phyloP scores from a whole-genome alignment of 345 rosid species.

The Noccaea bulbosa region DNA sequence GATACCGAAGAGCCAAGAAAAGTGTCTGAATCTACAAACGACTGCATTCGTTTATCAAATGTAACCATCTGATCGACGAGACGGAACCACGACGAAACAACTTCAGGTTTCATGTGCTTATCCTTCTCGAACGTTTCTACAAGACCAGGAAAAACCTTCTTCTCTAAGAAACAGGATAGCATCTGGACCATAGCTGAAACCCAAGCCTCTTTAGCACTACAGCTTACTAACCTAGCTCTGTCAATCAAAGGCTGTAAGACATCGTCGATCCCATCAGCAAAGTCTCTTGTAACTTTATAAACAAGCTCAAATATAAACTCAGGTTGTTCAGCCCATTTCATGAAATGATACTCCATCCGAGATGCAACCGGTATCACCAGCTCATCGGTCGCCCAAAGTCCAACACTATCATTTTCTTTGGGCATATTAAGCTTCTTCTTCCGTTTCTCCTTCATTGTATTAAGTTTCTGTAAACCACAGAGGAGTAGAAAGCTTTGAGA shows the following conservation, averaged over 20 bases:
- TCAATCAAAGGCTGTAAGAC: slow-evolving; percentile 84
- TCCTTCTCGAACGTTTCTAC: slow-evolving; percentile 53
- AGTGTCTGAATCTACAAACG: slow-evolving; percentile 56
- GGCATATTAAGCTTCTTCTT: slow-evolving; percentile 39
- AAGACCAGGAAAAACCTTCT: slow-evolving; percentile 54
- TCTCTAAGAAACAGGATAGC: slow-evolving; percentile 64
- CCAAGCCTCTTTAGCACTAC: slow-evolving; percentile 85
- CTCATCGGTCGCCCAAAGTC: slow-evolving; percentile 77
- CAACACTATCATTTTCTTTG: slow-evolving; percentile 30
- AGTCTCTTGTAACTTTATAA: slow-evolving; percentile 63
- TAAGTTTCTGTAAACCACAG: slow-evolving; percentile 70
- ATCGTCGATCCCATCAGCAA: slow-evolving; percentile 66
- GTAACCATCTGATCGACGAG: slow-evolving; percentile 69
- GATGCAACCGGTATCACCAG: slow-evolving; percentile 71
- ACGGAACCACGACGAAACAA: slow-evolving; percentile 65
- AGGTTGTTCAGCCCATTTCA: slow-evolving; percentile 71
- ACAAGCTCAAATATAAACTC: slow-evolving; percentile 74
- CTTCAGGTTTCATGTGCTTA: slow-evolving; percentile 56
- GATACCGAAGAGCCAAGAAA: slow-evolving; percentile 48
- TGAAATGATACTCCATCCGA: slow-evolving; percentile 76
- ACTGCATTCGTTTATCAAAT: slow-evolving; percentile 70
- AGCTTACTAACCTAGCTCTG: slow-evolving; percentile 59
- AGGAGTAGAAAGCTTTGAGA: slow-evolving; percentile 67
- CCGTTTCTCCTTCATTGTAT: slow-evolving; percentile 57
- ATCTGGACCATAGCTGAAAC: slow-evolving; percentile 74